Evolutionary conservation across 129 eudicot species (phyloP).

Genomic region (Sambucus nigra): DNA sequence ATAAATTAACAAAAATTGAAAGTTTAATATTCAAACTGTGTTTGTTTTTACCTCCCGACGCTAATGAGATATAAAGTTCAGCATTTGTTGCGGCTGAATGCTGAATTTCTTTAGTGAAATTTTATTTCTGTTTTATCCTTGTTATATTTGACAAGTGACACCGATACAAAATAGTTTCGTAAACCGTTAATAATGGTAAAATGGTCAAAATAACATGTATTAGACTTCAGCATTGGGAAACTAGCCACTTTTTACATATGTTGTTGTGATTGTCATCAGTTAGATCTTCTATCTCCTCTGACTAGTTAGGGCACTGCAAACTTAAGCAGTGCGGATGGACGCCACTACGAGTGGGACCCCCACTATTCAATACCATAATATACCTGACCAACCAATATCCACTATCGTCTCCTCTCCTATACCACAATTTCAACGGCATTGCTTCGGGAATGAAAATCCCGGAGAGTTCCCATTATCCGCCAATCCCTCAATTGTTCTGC

Average conservation of each 20-base stretch:
- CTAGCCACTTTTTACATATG: slow-evolving; percentile 14
- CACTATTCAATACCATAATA: slow-evolving; percentile 59
- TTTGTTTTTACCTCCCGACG: too few species aligned
- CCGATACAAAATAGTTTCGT: too few species aligned
- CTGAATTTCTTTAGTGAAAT: too few species aligned
- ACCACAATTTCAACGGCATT: slow-evolving; percentile 53
- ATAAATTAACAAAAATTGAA: neutral
- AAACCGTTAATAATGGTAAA: too few species aligned
- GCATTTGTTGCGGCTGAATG: too few species aligned
- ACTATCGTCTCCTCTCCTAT: slow-evolving; percentile 32
- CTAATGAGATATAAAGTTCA: too few species aligned
- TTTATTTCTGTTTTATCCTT: too few species aligned
- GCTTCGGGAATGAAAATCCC: slow-evolving; percentile 71
- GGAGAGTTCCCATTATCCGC: slow-evolving; percentile 97
- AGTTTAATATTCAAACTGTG: neutral
- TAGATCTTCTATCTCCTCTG: slow-evolving; percentile 34
- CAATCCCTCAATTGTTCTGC: slow-evolving; percentile 90
- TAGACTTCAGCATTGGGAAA: slow-evolving; percentile 11
- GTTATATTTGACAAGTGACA: too few species aligned
- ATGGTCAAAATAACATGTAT: too few species aligned
- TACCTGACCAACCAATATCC: slow-evolving; percentile 59
- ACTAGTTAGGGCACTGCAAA: slow-evolving; percentile 75
- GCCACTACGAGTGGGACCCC: slow-evolving; percentile 80
- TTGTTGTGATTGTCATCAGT: slow-evolving; percentile 35
- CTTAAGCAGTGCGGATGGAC: slow-evolving; percentile 97